Evolutionary conservation across 441 rosid genomes (phyloP).

Genomic region (Adansonia rubrostipa): DNA sequence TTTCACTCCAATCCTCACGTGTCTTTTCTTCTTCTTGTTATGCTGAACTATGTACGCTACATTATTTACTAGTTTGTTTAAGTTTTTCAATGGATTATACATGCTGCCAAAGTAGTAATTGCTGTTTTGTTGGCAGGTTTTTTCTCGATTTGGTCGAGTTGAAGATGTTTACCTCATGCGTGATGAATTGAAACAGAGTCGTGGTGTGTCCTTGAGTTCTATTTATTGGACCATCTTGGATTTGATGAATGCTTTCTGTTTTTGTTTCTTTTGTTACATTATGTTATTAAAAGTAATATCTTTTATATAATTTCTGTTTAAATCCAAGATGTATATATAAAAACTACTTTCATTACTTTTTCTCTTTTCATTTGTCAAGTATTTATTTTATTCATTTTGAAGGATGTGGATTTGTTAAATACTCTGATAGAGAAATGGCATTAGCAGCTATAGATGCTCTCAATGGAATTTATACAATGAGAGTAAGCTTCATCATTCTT

Average conservation of each 20-base stretch:
- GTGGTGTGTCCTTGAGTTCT: constrained; percentile 61
- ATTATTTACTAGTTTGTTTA: constrained; percentile 7
- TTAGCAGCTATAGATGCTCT: constrained; percentile 90
- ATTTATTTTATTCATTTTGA: constrained; percentile 44
- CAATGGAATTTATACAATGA: constrained; percentile 88
- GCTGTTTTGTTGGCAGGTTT: constrained; percentile 58
- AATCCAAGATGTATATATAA: constrained; percentile 14
- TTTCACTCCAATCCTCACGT: neutral
- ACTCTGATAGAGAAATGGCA: constrained; percentile 83
- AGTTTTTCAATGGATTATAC: neutral
- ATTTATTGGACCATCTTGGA: constrained; percentile 3
- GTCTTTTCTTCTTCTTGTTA: constrained; percentile 5
- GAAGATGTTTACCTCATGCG: constrained; percentile 99
- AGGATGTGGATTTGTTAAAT: constrained; percentile 99
- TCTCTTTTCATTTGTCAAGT: constrained; percentile 25
- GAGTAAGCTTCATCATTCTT: constrained; percentile 58
- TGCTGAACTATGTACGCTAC: constrained; percentile 15
- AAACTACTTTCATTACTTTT: constrained; percentile 25
- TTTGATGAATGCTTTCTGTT: constrained; percentile 10
- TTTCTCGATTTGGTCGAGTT: constrained; percentile 82
- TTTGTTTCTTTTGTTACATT: constrained; percentile 11
- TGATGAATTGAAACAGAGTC: constrained; percentile 94
- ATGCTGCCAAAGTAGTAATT: constrained; percentile 17
- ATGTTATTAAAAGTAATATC: neutral
- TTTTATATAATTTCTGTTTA: constrained; percentile 13